Base-by-base conservation (phyloP, 306 rosid genomes). In the Quercus engelmannii region DNA sequence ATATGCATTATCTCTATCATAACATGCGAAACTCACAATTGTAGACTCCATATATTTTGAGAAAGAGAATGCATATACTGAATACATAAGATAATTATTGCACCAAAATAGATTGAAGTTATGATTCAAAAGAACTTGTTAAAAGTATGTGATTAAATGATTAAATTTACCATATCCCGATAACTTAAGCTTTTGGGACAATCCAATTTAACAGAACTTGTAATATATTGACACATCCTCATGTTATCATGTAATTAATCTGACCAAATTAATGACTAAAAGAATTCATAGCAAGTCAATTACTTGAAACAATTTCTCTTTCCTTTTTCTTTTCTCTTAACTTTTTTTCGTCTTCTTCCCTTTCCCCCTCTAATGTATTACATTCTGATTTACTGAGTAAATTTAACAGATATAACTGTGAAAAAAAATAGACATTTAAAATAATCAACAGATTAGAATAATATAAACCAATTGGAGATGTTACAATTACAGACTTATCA, bases 361-460 rank as follows among this genome's bases (percentile, higher is more conserved):
- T 46, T 15, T 26, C 46, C 77, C 56, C 51, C 71, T 83, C 73
- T 57, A 77, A 35, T 65, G 77, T 55, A 79, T 64, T 75, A 73
- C 79, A 79, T 13, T 78, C 63, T 26, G 56, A 64, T 76, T 75
- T 49, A 71, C 68, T 63, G 64, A 71, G 35, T 7, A 79, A 49
- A 71, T 62, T 55, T 80, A 76, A 74, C 72, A 21, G 30, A 21
- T 23, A 78, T 71, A 75, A 71, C 31, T 17, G 33, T 28, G 72
- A 31, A 67, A 67, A 54, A 55, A 55, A 57, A 79, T 76, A 72
- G 69, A 80, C 76, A 33, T 51, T 76, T 69, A 72, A 64, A 64
- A 76, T 67, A 65, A 67, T 56, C 49, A 67, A 68, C 6, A 73
- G 5, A 55, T 74, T 49, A 49, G 69, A 82, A 76, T 74, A 69